Evolutionary conservation across 768 basidiomycete species (phyloP).

Genomic region (Paxillus rubicundulus): DNA sequence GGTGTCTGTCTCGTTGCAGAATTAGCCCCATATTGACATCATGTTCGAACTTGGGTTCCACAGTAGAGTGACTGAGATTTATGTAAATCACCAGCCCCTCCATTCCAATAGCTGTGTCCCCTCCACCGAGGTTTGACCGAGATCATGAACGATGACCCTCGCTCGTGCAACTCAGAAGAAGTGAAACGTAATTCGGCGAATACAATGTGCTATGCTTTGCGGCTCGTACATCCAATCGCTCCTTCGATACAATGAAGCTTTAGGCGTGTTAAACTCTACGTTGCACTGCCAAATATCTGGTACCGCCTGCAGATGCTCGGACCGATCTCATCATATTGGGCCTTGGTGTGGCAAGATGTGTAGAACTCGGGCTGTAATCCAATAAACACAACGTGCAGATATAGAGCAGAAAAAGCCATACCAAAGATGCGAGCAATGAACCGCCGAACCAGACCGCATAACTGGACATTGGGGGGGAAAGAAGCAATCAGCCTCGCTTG

Average conservation of each 20-base stretch:
- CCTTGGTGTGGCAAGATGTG: slow-evolving; percentile 89
- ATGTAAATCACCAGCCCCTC: neutral
- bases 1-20: neutral
- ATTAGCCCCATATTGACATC: neutral
- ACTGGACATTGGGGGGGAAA: slow-evolving; percentile 35
- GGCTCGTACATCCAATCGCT: neutral
- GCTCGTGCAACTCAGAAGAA: too few relatives aligned
- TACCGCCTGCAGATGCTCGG: slow-evolving; percentile 91
- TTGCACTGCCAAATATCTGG: slow-evolving; percentile 90
- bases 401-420: slow-evolving; percentile 37
- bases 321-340: slow-evolving; percentile 91
- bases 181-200: neutral
- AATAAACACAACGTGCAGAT: slow-evolving; percentile 2
- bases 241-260: neutral
- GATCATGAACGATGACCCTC: too few relatives aligned
- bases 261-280: slow-evolving; percentile 36
- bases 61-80: slow-evolving; percentile 1
- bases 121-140: neutral
- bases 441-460: slow-evolving; percentile 99
- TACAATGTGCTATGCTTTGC: neutral
- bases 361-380: slow-evolving; percentile 84
- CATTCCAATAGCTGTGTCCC: neutral
- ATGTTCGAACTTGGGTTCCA: slow-evolving; percentile 11
- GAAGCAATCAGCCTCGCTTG: slow-evolving; percentile 7
- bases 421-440: slow-evolving; percentile 87